Conservation (phyloP, 306 rosid species). For the Vigna unguiculata region DNA sequence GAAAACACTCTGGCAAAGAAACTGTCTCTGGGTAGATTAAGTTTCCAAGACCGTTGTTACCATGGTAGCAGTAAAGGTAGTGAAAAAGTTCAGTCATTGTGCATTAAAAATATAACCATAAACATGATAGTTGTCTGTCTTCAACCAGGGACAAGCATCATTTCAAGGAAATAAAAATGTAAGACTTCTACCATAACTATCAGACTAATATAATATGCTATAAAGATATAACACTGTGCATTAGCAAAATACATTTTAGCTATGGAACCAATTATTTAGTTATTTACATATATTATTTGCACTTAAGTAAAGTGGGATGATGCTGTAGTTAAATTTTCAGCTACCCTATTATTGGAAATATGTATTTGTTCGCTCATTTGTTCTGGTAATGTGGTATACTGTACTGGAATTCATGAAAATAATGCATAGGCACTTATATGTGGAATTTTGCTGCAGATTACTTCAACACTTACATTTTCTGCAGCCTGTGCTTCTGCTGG, state of each 20-base stretch:
- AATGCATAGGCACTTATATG: background rate
- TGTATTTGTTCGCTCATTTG: background rate
- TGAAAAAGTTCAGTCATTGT: background rate
- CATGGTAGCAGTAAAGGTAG: conserved; percentile 14
- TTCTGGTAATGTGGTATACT: background rate
- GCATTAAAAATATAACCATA: background rate
- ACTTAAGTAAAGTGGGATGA: background rate
- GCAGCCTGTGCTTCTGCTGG: conserved; percentile 73
- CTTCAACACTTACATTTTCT: conserved; percentile 66
- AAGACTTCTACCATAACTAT: conserved; percentile 13
- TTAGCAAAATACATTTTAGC: conserved; percentile 24
- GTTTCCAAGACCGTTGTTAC: conserved; percentile 12
- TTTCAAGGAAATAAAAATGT: conserved; percentile 24
- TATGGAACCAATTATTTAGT: conserved; percentile 10
- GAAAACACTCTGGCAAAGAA: background rate
- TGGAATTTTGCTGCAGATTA: conserved; percentile 55
- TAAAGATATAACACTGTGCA: background rate
- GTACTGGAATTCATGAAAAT: background rate
- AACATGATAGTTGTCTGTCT: conserved; percentile 9
- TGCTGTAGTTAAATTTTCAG: background rate
- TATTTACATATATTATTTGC: background rate
- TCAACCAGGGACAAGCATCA: conserved; percentile 6
- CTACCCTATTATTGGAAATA: background rate
- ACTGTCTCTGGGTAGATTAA: background rate
- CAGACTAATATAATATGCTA: conserved; percentile 1